These are phyloP conservation scores for Moesziomyces globuligerus DNA, from an alignment of 1,284 basidiomycete species.

Conservation along the genomic window DNA sequence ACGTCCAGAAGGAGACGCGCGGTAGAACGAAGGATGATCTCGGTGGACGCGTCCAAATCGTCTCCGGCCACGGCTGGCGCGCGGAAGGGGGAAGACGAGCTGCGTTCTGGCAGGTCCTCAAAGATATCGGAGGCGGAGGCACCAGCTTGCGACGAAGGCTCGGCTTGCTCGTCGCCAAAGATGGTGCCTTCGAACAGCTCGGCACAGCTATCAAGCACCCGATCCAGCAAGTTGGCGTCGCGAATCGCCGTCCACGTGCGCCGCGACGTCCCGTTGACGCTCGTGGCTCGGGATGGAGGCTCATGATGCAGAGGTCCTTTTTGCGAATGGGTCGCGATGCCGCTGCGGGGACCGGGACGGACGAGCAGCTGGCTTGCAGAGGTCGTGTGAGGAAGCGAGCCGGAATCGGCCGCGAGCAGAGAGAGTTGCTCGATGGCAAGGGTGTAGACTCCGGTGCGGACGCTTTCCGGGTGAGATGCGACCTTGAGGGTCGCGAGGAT, in stretches of 20 bases:
- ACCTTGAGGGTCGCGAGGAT: constrained; percentile 8
- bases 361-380: constrained; percentile 2
- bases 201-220: constrained; percentile 17
- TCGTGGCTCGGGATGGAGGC: neutral
- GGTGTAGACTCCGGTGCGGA: neutral
- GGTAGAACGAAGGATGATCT: constrained; percentile 6
- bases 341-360: constrained; percentile 12
- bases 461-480: neutral
- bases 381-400: no score
- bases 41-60: neutral
- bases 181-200: constrained; percentile 10
- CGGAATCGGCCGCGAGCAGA: constrained; percentile 1
- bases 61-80: neutral
- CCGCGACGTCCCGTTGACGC: neutral
- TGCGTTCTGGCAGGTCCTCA: constrained; percentile 27
- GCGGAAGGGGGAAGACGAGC: neutral
- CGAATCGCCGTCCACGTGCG: constrained; percentile 22
- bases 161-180: constrained; percentile 9
- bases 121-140: constrained; percentile 14
- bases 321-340: constrained; percentile 3
- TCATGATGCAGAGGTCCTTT: neutral
- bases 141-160: constrained; percentile 1
- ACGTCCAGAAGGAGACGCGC: constrained; percentile 17
- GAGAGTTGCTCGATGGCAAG: constrained; percentile 22
- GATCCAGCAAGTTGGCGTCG: constrained; percentile 12